These are phyloP conservation scores for Phytopythium kandeliae DNA, from an alignment of 352 stramenopile species.

Conservation along the genomic window DNA sequence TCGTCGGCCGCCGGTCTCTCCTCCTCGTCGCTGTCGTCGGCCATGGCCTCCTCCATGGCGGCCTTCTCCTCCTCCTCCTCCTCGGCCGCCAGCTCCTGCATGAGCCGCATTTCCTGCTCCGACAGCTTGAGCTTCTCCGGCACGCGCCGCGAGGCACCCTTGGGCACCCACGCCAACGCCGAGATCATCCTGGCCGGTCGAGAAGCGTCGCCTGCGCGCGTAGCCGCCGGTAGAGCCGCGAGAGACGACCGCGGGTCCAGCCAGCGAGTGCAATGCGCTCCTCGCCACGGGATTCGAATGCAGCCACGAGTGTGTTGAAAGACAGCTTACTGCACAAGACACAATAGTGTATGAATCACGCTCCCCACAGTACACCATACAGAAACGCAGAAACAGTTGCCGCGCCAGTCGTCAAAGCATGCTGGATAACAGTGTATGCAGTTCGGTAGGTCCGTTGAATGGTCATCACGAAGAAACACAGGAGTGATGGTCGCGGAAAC, in stretches of 20 bases:
- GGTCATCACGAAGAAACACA: conserved; percentile 7
- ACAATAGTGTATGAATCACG: background rate
- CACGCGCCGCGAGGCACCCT: conserved; percentile 42
- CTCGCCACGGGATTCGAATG: conserved; percentile 3
- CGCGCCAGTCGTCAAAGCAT: background rate
- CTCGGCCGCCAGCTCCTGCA: conserved; percentile 70
- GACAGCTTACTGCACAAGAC: background rate
- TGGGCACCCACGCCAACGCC: conserved; percentile 50
- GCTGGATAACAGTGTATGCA: background rate
- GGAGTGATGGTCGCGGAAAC: conserved; percentile 9
- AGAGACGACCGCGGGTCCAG: background rate
- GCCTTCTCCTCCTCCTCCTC: conserved; percentile 62
- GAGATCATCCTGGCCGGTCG: conserved; percentile 37
- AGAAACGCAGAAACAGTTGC: conserved; percentile 1
- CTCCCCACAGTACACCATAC: background rate
- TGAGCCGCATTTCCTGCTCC: conserved; percentile 76
- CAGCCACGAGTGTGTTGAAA: background rate
- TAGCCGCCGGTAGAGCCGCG: background rate
- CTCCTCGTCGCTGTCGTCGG: conserved; percentile 41
- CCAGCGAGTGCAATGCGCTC: conserved; percentile 1
- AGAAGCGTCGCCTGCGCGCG: background rate
- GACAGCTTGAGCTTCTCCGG: conserved; percentile 85
- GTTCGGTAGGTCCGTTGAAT: background rate
- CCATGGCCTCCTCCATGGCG: conserved; percentile 45
- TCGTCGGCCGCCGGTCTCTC: conserved; percentile 20